Evolutionary conservation across 2,329 filamentous ascomycete species (phyloP).

Genomic region (Phyllosticta capitalensis): DNA sequence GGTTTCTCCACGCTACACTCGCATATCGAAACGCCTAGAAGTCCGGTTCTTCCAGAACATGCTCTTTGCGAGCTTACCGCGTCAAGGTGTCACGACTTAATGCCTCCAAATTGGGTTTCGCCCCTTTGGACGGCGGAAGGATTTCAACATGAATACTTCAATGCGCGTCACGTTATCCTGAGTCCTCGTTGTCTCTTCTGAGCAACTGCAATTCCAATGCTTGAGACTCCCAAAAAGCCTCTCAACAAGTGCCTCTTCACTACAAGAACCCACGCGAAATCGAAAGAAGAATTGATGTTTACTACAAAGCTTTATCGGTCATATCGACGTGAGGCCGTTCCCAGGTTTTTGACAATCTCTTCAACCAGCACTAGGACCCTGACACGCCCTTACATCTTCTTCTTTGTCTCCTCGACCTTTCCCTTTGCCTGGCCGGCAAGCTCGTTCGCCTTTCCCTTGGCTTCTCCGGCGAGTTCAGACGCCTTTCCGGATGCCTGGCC

Average conservation of each 20-base stretch:
- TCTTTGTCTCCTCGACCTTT: slow-evolving; percentile 30
- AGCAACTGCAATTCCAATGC: no score
- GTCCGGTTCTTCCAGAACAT: not conserved
- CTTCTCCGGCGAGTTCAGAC: slow-evolving; percentile 27
- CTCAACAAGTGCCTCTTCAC: no score
- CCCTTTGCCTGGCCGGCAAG: slow-evolving; percentile 37
- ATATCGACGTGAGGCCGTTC: not conserved
- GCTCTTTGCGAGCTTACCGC: not conserved
- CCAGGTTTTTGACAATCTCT: not conserved
- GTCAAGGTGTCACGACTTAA: no score
- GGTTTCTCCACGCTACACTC: not conserved
- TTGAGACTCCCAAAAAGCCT: no score
- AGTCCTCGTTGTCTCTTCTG: no score
- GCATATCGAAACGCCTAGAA: not conserved
- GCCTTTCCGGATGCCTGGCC: slow-evolving; percentile 30
- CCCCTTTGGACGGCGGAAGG: no score
- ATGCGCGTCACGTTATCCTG: no score
- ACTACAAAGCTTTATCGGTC: not conserved
- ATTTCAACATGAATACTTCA: no score
- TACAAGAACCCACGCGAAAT: no score
- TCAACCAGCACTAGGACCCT: not conserved
- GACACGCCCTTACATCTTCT: slow-evolving; percentile 10
- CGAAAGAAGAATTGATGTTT: not conserved
- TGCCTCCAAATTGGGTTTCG: no score
- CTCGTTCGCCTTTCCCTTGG: slow-evolving; percentile 33